Percentiles rank a stretch among this genome's conserved stretches.
phyloP scores from a whole-genome alignment of 2,329 filamentous ascomycete genomes.

The Colletotrichum nymphaeae region DNA sequence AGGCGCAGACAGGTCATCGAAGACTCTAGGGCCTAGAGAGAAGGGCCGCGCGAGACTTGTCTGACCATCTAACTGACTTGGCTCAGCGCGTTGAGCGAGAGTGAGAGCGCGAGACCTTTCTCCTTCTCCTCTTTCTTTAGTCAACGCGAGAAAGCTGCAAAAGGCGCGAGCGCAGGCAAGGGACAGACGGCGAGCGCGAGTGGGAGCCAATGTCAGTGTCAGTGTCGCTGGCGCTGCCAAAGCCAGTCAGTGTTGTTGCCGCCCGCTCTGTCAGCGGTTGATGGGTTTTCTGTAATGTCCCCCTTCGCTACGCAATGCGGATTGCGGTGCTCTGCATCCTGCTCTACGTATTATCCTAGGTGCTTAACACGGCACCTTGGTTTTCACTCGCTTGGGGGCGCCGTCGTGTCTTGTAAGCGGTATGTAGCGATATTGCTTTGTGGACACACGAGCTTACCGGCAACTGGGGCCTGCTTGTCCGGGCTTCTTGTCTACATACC shows the following conservation, averaged over 20 bases:
- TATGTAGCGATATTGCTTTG: background rate
- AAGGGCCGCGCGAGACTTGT: background rate
- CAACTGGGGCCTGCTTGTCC: background rate
- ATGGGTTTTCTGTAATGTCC: background rate
- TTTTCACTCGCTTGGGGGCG: too few relatives aligned
- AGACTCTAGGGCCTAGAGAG: too few relatives aligned
- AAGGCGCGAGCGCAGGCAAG: conserved; percentile 16
- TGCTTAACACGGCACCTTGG: too few relatives aligned
- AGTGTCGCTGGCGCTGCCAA: conserved; percentile 22
- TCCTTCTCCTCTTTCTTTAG: background rate
- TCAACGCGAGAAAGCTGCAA: background rate
- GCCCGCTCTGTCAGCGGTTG: conserved; percentile 8
- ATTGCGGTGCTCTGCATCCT: background rate
- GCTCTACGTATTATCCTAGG: background rate
- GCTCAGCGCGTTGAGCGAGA: background rate
- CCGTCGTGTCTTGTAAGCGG: too few relatives aligned
- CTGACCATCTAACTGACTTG: conserved; percentile 10
- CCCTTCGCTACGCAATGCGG: background rate
- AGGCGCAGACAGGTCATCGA: background rate
- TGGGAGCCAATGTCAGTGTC: conserved; percentile 32
- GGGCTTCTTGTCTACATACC: background rate
- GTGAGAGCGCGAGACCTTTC: background rate
- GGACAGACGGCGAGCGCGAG: conserved; percentile 7
- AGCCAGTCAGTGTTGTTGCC: conserved; percentile 14
- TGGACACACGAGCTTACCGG: conserved; percentile 2